Conservation (phyloP, 2,329 filamentous ascomycete species). For the Lachnellula willkommii region DNA sequence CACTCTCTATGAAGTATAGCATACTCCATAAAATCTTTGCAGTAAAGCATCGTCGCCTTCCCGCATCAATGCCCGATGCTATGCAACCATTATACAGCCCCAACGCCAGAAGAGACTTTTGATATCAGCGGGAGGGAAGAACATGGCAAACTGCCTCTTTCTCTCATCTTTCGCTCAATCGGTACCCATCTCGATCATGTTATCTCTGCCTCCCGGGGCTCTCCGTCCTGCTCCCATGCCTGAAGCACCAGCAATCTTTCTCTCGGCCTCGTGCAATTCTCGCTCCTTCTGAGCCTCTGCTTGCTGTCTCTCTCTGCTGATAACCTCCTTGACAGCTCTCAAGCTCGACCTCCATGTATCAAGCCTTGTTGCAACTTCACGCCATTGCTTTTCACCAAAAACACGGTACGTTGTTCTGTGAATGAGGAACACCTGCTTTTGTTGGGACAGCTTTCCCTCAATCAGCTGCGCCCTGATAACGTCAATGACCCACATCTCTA, state of each 20-base stretch:
- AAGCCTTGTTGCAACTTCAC: constrained; percentile 82
- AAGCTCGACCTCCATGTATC: constrained; percentile 88
- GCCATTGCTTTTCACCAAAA: constrained; percentile 97
- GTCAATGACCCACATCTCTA: constrained; percentile 98
- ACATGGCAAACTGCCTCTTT: neutral
- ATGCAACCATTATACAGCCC: constrained; percentile 27
- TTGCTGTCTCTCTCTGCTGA: constrained; percentile 75
- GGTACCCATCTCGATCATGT: constrained; percentile 33
- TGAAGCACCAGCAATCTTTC: constrained; percentile 43
- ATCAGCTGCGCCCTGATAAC: constrained; percentile 93
- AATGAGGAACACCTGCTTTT: constrained; percentile 88
- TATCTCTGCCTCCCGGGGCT: constrained; percentile 24
- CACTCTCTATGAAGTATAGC: neutral
- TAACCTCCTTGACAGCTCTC: constrained; percentile 68
- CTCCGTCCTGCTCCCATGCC: constrained; percentile 41
- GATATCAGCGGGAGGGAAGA: constrained; percentile 5
- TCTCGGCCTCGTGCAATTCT: constrained; percentile 66
- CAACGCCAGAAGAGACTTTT: constrained; percentile 25
- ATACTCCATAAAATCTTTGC: neutral
- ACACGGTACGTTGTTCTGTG: constrained; percentile 95
- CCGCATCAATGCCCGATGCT: constrained; percentile 31
- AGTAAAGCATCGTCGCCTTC: constrained; percentile 14
- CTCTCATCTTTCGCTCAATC: constrained; percentile 22
- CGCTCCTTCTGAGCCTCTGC: constrained; percentile 73
- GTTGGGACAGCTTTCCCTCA: constrained; percentile 92